These are phyloP conservation scores for Eimeria praecox DNA, from an alignment of 169 alveolate genomes.

Conservation along the genomic window DNA sequence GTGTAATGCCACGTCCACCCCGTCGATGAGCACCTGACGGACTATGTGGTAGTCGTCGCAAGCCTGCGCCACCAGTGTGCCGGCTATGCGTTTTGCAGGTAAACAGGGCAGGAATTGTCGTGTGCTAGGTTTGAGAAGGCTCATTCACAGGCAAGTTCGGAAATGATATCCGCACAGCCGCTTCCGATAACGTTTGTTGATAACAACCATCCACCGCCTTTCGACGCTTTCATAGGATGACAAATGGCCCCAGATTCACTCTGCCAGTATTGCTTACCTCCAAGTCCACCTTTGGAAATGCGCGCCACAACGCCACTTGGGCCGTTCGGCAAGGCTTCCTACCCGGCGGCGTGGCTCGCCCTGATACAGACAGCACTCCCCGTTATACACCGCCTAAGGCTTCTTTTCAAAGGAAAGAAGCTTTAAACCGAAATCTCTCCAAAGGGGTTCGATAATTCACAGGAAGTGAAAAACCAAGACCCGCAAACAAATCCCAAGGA, in stretches of 20 bases:
- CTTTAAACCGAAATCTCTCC: neutral
- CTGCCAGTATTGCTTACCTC: neutral
- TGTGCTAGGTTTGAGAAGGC: neutral
- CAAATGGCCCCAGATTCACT: neutral
- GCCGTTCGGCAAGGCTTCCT: neutral
- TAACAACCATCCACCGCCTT: neutral
- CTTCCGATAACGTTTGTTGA: neutral
- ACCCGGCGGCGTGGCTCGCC: neutral
- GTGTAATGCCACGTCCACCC: conserved; percentile 44
- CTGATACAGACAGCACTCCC: neutral
- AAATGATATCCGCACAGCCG: neutral
- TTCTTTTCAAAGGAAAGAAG: neutral
- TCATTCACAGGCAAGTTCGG: neutral
- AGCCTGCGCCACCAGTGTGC: conserved; percentile 34
- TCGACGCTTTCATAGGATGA: neutral
- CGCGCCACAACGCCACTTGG: conserved; percentile 34
- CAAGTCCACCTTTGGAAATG: conserved; percentile 38
- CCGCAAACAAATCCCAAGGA: neutral
- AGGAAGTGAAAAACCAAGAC: neutral
- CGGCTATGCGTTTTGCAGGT: neutral
- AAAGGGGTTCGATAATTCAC: neutral
- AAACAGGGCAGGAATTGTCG: neutral
- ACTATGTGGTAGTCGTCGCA: conserved; percentile 41
- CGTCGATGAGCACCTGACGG: conserved; percentile 71
- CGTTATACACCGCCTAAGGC: neutral